Conservation (phyloP, 2,329 filamentous ascomycete species). For the Tolypocladium sp. region DNA sequence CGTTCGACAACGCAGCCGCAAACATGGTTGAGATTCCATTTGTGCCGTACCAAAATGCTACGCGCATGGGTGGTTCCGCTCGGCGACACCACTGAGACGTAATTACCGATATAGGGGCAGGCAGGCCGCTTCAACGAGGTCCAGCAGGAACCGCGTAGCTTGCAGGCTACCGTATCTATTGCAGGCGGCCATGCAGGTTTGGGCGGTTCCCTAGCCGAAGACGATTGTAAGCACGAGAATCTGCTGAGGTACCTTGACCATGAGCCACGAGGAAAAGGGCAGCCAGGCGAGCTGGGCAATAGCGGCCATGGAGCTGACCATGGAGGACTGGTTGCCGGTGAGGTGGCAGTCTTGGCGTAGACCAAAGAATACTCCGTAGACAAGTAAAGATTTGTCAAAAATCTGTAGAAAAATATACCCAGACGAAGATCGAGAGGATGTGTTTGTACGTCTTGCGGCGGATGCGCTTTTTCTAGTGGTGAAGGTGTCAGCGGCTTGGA, state of each 20-base stretch:
- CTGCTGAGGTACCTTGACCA: conserved; percentile 50
- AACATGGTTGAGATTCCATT: conserved; percentile 49
- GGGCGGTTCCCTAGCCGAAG: conserved; percentile 33
- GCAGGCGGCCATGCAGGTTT: conserved; percentile 35
- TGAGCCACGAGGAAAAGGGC: conserved; percentile 49
- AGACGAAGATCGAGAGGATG: conserved; percentile 44
- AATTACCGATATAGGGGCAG: conserved; percentile 36
- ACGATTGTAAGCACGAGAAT: conserved; percentile 44
- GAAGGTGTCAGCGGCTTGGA: too few species aligned
- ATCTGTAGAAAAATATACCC: conserved; percentile 51
- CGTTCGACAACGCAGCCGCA: conserved; percentile 46
- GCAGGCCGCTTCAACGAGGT: conserved; percentile 41
- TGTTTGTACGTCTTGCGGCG: conserved; percentile 50
- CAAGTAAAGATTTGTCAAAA: conserved; percentile 49
- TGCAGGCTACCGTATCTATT: conserved; percentile 38
- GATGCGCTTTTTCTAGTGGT: conserved; percentile 29
- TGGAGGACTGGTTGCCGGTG: conserved; percentile 45
- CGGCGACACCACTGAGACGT: conserved; percentile 34
- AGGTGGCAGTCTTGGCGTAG: conserved; percentile 39
- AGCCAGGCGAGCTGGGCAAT: conserved; percentile 54
- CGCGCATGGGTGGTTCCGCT: conserved; percentile 50
- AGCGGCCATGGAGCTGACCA: conserved; percentile 46
- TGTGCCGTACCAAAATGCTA: conserved; percentile 57
- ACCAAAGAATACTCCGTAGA: conserved; percentile 47
- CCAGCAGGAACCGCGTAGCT: conserved; percentile 36